Evolutionary conservation across 192 early-diverging fungal genomes (phyloP).

Genomic region (Chytriomyces sp.): DNA sequence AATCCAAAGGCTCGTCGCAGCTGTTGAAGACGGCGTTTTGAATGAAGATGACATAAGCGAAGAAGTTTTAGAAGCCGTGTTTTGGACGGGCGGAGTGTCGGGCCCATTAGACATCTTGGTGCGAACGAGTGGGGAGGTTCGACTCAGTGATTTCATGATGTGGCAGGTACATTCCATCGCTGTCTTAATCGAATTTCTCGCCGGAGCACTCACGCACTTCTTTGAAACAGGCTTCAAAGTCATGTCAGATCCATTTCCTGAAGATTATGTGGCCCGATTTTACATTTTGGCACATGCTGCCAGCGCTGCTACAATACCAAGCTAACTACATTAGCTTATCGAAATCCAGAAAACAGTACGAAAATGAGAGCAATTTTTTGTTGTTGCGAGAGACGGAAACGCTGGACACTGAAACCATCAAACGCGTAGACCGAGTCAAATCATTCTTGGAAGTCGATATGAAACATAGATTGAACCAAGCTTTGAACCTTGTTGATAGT

Average conservation of each 20-base stretch:
- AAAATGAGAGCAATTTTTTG: not conserved
- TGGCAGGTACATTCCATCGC: conserved; percentile 69
- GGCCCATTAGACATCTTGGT: conserved; percentile 78
- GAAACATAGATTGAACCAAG: not conserved
- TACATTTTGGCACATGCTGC: conserved; percentile 82
- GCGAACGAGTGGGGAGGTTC: conserved; percentile 93
- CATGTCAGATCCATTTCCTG: conserved; percentile 85
- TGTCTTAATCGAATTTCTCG: not conserved
- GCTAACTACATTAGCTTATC: conserved; percentile 2
- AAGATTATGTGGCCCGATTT: conserved; percentile 96
- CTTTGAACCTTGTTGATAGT: no score
- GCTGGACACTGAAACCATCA: not conserved
- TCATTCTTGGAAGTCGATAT: conserved; percentile 3
- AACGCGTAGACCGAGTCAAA: not conserved
- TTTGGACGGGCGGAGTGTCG: conserved; percentile 48
- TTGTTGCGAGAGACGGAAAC: not conserved
- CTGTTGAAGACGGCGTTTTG: conserved; percentile 62
- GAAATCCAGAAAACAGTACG: not conserved
- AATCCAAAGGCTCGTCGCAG: conserved; percentile 48
- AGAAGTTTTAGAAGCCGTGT: conserved; percentile 59
- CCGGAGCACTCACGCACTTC: no score
- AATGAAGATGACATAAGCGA: conserved; percentile 64
- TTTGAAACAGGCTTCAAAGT: conserved; percentile 44
- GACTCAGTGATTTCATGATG: conserved; percentile 93
- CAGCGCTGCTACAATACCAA: conserved; percentile 84